phyloP scores from a whole-genome alignment of 495 filamentous ascomycete genomes.

The Acidomyces sp. region DNA sequence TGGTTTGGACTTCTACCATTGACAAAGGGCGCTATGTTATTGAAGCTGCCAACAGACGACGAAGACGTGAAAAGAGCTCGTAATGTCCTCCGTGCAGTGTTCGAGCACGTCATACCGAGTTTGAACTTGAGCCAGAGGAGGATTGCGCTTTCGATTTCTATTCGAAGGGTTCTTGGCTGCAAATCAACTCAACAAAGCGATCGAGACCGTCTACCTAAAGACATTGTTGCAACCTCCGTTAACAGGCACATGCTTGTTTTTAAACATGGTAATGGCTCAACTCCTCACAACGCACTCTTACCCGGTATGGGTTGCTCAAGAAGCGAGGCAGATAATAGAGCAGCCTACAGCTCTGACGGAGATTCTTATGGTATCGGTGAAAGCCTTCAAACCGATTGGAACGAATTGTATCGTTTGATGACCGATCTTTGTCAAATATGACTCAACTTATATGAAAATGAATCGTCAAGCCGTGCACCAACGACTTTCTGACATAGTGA shows the following conservation, averaged over 20 bases:
- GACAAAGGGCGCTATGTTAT: no score
- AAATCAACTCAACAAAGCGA: neutral
- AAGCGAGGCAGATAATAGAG: no score
- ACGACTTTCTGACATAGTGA: no score
- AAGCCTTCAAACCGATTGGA: constrained; percentile 9
- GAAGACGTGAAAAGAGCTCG: neutral
- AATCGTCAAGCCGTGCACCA: no score
- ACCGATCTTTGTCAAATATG: constrained; percentile 3
- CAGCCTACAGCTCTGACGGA: no score
- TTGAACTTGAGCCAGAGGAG: neutral
- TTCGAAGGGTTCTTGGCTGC: neutral
- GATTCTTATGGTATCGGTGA: no score
- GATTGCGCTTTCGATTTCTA: neutral
- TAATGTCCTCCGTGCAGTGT: neutral
- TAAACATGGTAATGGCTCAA: neutral
- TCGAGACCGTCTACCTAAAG: neutral
- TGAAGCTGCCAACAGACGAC: neutral
- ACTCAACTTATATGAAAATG: no score
- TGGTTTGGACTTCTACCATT: constrained; percentile 11
- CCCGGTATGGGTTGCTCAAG: constrained; percentile 5
- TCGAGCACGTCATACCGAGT: constrained; percentile 1
- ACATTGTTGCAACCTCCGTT: no score
- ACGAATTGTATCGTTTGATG: constrained; percentile 8
- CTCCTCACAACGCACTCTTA: constrained; percentile 3
- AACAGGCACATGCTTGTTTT: no score